phyloP scores from a whole-genome alignment of 2,329 filamentous ascomycete genomes.

The Apiospora phragmitis region DNA sequence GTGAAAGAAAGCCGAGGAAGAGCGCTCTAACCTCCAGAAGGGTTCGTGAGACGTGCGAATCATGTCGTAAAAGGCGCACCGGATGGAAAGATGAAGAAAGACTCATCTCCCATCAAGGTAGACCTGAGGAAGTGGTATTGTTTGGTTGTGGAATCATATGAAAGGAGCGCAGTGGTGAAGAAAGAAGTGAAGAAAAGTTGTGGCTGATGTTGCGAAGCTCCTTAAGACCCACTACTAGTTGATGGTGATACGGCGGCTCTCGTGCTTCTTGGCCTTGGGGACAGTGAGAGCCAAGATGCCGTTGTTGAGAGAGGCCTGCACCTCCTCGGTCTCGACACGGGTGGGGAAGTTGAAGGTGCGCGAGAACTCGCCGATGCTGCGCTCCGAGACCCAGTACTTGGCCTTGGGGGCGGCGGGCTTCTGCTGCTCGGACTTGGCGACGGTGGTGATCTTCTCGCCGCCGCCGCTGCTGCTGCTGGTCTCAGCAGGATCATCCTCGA shows the following conservation, averaged over 20 bases:
- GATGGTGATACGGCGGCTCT: slow-evolving; percentile 56
- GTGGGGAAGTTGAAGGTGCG: slow-evolving; percentile 68
- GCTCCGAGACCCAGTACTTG: slow-evolving; percentile 73
- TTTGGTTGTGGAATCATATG: background rate
- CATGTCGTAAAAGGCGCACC: background rate
- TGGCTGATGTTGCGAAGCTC: background rate
- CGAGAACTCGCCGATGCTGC: slow-evolving; percentile 66
- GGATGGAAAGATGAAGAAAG: background rate
- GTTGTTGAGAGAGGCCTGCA: slow-evolving; percentile 63
- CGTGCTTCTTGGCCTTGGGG: slow-evolving; percentile 65
- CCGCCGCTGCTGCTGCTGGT: slow-evolving; percentile 18
- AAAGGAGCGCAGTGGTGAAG: background rate
- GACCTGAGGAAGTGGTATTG: background rate
- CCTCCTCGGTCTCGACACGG: slow-evolving; percentile 61
- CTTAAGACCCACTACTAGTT: slow-evolving; percentile 36
- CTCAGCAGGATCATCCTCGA: slow-evolving; percentile 59
- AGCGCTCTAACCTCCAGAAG: background rate
- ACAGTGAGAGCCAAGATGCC: slow-evolving; percentile 65
- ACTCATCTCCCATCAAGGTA: background rate
- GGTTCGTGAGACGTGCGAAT: background rate
- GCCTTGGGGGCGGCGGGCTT: slow-evolving; percentile 31
- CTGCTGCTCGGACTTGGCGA: slow-evolving; percentile 32
- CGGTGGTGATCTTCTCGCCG: slow-evolving; percentile 25
- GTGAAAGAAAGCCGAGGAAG: background rate
- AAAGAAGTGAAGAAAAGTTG: background rate